A percentile compares a stretch with the other conserved stretches of the same genome.
Conservation (phyloP, 805 yeast genomes). For the Sugiyamaella americana region DNA sequence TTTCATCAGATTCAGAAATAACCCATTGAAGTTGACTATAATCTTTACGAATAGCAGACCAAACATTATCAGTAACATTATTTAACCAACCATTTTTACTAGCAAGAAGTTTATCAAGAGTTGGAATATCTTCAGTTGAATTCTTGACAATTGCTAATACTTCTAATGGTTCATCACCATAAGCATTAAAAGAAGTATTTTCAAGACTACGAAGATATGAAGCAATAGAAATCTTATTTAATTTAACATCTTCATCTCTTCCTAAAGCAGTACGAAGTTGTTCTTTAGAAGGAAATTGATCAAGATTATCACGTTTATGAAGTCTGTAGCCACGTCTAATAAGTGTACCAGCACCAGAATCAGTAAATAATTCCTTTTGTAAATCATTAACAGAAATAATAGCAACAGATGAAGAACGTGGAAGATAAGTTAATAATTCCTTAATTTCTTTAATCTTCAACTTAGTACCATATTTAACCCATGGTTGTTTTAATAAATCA, state of each 20-base stretch:
- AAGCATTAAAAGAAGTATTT: conserved; percentile 57
- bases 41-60: conserved; percentile 73
- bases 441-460: conserved; percentile 94
- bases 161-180: conserved; percentile 94
- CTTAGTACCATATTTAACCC: conserved; percentile 99
- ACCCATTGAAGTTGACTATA: conserved; percentile 76
- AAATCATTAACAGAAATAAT: conserved; percentile 91
- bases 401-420: conserved; percentile 96
- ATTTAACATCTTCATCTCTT: conserved; percentile 67
- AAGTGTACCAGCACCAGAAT: conserved; percentile 98
- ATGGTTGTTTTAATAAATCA: conserved; percentile 78
- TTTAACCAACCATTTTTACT: conserved; percentile 94
- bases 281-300: conserved; percentile 56
- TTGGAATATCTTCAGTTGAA: conserved; percentile 48
- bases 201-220: conserved; percentile 72
- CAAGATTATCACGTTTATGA: conserved; percentile 53
- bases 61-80: conserved; percentile 92
- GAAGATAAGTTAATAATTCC: conserved; percentile 87
- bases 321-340: conserved; percentile 95
- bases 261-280: conserved; percentile 67
- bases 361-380: conserved; percentile 96
- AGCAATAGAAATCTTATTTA: conserved; percentile 71
- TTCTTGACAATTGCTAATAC: conserved; percentile 80
- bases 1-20: conserved; percentile 83
- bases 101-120: conserved; percentile 78